These are phyloP conservation scores for Eucalyptus coolabah DNA, from an alignment of 345 rosid genomes.

Conservation along the genomic window DNA sequence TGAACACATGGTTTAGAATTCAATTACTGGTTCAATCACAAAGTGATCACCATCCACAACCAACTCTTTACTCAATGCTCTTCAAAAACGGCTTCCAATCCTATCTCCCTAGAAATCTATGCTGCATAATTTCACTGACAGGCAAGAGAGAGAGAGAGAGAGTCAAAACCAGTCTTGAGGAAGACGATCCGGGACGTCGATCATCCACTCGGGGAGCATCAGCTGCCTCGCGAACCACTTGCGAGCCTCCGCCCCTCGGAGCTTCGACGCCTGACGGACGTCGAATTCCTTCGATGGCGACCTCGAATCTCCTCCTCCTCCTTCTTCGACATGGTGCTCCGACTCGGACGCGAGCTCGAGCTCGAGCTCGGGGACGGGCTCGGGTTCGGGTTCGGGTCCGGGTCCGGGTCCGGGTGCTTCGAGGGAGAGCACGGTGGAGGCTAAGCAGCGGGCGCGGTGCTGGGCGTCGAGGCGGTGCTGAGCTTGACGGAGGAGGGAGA, in stretches of 20 bases:
- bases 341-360: background rate
- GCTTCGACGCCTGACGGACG: slow-evolving; percentile 54
- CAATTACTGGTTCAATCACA: background rate
- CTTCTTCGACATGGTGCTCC: background rate
- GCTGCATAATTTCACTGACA: background rate
- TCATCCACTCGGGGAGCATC: slow-evolving; percentile 97
- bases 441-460: slow-evolving; percentile 73
- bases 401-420: slow-evolving; percentile 16
- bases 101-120: background rate
- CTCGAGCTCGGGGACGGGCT: slow-evolving; percentile 3
- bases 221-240: slow-evolving; percentile 85
- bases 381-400: slow-evolving; percentile 1
- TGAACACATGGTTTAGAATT: background rate
- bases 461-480: slow-evolving; percentile 82
- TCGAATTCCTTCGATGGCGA: slow-evolving; percentile 29
- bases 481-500: slow-evolving; percentile 65
- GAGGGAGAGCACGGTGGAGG: slow-evolving; percentile 60
- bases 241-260: slow-evolving; percentile 67
- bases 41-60: background rate
- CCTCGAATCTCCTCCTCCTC: background rate
- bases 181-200: slow-evolving; percentile 75
- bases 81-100: background rate
- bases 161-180: slow-evolving; percentile 50
- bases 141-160: background rate
- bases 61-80: background rate